Evolutionary conservation across 2,329 filamentous ascomycete genomes (phyloP), one percentile per base, ranked within the genome.

Genomic region (Septoria linicola): DNA sequence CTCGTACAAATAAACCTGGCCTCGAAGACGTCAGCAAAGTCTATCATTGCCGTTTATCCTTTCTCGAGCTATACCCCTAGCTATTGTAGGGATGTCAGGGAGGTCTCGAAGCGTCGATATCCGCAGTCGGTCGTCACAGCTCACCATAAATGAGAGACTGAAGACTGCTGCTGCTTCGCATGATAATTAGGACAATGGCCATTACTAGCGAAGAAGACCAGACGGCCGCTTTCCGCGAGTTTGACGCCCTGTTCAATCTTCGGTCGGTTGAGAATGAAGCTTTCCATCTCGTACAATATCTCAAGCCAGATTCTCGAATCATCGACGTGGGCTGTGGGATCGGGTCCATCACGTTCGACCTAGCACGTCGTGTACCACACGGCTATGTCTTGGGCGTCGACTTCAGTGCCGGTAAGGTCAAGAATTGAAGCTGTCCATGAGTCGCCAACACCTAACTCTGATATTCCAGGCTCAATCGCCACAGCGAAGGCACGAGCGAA

Each of bases 291-390:
- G 20, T 57, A 7, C 55, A 48, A 10, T 45, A 35, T 58, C 52
- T 53, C 48, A 59, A 52, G 58, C 66, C 13, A 51, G 63, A 10
- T 54, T 64, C 55, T 60, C 65, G 47, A 64, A 52, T 76, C 39
- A 68, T 75, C 19, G 73, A 76, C 46, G 69, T 75, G 1, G 73
- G 73, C 19, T 73, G 72, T 41, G 73, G 73, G 1, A 70, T 72
- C 2, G 73, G 73, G 14, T 72, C 70, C 13, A 75, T 76, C 51
- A 72, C 71, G 2, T 60, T 66, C 3, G 69, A 70, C 19, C 64
- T 76, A 6, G 71, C 72, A 4, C 37, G 39, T 20, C 39, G 34
- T 16, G 43, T 17, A 1, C 44, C 50, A 6, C 10, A 8, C 53
- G 65, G 20, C 64, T 66, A 42, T 27, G 52, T 75, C 20, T 69